Conservation (phyloP, 352 stramenopile species). For the Saprolegnia diclina region DNA sequence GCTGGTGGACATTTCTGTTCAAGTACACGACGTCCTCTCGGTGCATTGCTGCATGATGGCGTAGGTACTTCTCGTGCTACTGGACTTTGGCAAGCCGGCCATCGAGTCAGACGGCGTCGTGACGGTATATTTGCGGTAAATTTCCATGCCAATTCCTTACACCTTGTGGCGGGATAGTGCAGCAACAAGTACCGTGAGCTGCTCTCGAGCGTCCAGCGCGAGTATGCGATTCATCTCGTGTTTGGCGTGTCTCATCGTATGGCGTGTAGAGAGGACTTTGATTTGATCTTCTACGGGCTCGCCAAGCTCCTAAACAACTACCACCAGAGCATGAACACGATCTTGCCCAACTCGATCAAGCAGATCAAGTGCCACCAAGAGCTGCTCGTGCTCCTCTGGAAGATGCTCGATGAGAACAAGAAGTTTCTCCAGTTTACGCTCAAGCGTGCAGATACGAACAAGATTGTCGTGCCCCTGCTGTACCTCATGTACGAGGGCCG, state of each 20-base stretch:
- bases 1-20: conserved; percentile 81
- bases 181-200: conserved; percentile 65
- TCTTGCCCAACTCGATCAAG: conserved; percentile 90
- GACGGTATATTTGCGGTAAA: neutral
- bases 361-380: conserved; percentile 97
- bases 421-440: conserved; percentile 93
- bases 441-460: conserved; percentile 91
- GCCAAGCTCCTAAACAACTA: conserved; percentile 96
- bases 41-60: no score
- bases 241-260: neutral
- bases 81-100: conserved; percentile 88
- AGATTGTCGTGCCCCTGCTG: conserved; percentile 76
- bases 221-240: conserved; percentile 26
- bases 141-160: no score
- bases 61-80: conserved; percentile 92
- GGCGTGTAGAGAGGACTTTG: conserved; percentile 65
- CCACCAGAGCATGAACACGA: conserved; percentile 90
- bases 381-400: conserved; percentile 97
- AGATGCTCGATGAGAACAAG: conserved; percentile 96
- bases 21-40: conserved; percentile 7
- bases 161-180: neutral
- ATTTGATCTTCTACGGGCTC: conserved; percentile 90
- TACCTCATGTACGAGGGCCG: conserved; percentile 92
- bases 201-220: conserved; percentile 57
- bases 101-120: neutral